Evolutionary conservation across 768 basidiomycete species (phyloP), one percentile per base, ranked within the genome.

Genomic region (Cystobasidium ongulense): DNA sequence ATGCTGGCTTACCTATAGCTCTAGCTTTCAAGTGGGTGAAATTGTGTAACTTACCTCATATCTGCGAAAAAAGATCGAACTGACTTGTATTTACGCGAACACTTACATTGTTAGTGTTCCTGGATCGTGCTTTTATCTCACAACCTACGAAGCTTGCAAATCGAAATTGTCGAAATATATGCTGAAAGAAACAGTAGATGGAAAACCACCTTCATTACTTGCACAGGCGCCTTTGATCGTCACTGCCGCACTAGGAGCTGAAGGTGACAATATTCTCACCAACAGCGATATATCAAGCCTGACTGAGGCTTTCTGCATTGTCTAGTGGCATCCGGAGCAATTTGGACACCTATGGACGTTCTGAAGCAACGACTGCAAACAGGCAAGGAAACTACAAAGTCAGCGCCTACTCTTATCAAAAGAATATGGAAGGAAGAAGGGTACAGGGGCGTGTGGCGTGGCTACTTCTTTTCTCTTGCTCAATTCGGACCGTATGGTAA

Each of bases 191-290:
- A n/a, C 3, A 25, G 39, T 35, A 18, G 74, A 78, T 31, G 54
- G 62, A 23, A 72, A 77, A 41, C 62, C 76, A 13, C 29, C 72
- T 0, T 7, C 76, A 4, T 39, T 74, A 39, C 74, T 71, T 23
- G 43, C 75, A 29, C 78, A 77, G 39, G 29, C 76, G 5, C 78
- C 78, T 15, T 62, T 78, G 1, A 77, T 78, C n/a, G 72, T 78
- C 17, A 63, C 75, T 4, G 75, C 78, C 3, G 78, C 76, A 1
- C 72, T 74, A 0, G 75, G 75, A 0, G 72, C 78, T 0, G 78
- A 78, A 27, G 52, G 77, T 78, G 65, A 43, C 74, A 61, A 18
- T 18, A 13, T 46, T 21, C 3, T 21, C 1, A 2, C 17, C 31
- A 10, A 31, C 62, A 1, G 17, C 2, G 8, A 21, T 25, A 18